Conservation (phyloP, 2,329 filamentous ascomycete genomes). For the Gnomoniopsis sp. region DNA sequence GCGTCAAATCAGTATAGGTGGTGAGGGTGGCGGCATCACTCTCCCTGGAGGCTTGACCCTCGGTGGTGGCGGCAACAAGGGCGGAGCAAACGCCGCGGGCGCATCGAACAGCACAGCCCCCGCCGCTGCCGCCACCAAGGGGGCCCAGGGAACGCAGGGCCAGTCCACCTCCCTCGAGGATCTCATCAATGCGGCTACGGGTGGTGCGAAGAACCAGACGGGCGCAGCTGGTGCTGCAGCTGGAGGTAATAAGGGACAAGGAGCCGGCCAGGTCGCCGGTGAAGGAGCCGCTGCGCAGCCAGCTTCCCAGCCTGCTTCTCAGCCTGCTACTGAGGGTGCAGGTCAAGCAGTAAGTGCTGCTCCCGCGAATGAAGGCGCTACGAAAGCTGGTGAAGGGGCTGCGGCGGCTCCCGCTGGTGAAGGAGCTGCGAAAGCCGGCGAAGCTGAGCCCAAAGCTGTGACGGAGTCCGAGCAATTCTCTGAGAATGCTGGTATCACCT, state of each 20-base stretch:
- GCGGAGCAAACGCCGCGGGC: not conserved
- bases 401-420: constrained; percentile 10
- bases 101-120: not conserved
- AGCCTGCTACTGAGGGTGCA: not conserved
- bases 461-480: constrained; percentile 17
- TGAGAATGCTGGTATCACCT: constrained; percentile 15
- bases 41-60: constrained; percentile 10
- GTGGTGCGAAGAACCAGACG: constrained; percentile 9
- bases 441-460: constrained; percentile 7
- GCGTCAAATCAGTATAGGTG: constrained; percentile 9
- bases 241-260: constrained; percentile 8
- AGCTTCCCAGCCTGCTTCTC: not conserved
- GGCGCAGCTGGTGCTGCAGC: not conserved
- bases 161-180: constrained; percentile 3
- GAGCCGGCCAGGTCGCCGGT: constrained; percentile 1
- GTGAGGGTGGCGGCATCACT: not conserved
- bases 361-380: constrained; percentile 14
- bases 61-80: constrained; percentile 6
- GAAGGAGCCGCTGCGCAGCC: not conserved
- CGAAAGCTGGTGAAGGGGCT: not conserved
- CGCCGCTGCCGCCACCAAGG: not conserved
- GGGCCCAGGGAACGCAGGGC: not conserved
- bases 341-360: not conserved
- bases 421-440: constrained; percentile 5
- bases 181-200: constrained; percentile 9